Evolutionary conservation across 192 early-diverging fungal species (phyloP), one percentile per base, ranked within the genome.

Genomic region (Phlyctochytrium planicorne): DNA sequence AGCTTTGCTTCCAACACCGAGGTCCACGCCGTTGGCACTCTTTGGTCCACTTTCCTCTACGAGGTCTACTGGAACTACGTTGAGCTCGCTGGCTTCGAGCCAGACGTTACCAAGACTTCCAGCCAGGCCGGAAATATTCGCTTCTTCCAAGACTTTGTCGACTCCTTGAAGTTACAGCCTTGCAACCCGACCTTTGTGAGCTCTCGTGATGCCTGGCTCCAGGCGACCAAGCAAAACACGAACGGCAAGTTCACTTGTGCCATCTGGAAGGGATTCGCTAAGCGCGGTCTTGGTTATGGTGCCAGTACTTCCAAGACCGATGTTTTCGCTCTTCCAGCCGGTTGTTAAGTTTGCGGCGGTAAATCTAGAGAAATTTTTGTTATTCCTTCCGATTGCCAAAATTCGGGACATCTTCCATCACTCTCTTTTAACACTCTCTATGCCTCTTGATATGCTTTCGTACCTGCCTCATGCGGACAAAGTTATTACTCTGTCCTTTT

Each of bases 21-120:
- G 50, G 84, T 84, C 16, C 87, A 90, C 64, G 61, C 35, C 17
- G 76, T 87, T 34, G 88, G 88, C 60, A 81, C 82, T 36, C 62
- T 90, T 37, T 90, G 88, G 86, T 78, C 82, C 20, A 63, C 70
- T 35, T 80, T 88, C 52, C 76, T 87, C 34, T 78, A 77, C 67
- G 88, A 89, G 74, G 76, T 87, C 23, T 71, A 79, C 77, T 89
- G 86, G 86, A 80, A 79, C 77, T 67, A 87, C 17, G 16, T 62
- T 20, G 61, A 62, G 20, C 10, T 30, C 6, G 23, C 63, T 12
- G 40, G 61, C 56, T 47, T 47, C 20, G 40, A 47, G 55, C 40
- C 40, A 6, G 20, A 47, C 40, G 10, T 47, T 47, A 6, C 6
- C 40, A 47, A 47, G 10, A 14, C 40, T 6, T 47, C 40, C 10